These are phyloP conservation scores for Pseudogymnoascus sp. DNA, from an alignment of 2,329 filamentous ascomycete genomes.

Conservation along the genomic window DNA sequence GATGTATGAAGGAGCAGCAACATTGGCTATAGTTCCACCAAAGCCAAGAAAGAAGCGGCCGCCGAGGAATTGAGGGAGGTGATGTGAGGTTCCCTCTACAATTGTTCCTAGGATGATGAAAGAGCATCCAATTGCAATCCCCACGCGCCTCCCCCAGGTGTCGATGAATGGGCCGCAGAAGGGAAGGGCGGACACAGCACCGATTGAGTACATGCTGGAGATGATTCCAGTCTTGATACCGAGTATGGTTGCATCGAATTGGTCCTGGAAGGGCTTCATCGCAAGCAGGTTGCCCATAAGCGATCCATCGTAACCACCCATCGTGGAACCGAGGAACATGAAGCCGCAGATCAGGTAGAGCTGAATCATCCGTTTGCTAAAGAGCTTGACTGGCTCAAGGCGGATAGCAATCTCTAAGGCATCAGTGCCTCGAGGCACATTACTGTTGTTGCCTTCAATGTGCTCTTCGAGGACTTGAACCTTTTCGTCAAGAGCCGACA, in stretches of 20 bases:
- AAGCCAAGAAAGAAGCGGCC: slow-evolving; percentile 51
- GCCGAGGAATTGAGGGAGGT: slow-evolving; percentile 33
- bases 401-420: not conserved
- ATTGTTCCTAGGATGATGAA: slow-evolving; percentile 34
- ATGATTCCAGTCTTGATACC: slow-evolving; percentile 36
- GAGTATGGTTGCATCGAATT: slow-evolving; percentile 25
- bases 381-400: not conserved
- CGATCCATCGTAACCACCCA: not conserved
- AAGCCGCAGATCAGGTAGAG: not conserved
- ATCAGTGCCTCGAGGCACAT: not conserved
- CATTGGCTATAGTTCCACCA: slow-evolving; percentile 24
- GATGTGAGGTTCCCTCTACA: slow-evolving; percentile 27
- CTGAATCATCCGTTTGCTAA: not conserved
- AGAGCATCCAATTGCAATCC: slow-evolving; percentile 34
- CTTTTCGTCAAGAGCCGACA: not conserved
- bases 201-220: slow-evolving; percentile 36
- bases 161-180: slow-evolving; percentile 36
- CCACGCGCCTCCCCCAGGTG: slow-evolving; percentile 34
- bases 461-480: not conserved
- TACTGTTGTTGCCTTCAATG: not conserved
- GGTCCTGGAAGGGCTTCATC: not conserved
- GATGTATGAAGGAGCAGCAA: not conserved
- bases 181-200: slow-evolving; percentile 34
- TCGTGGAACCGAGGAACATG: not conserved
- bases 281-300: not conserved